phyloP scores from a whole-genome alignment of 768 basidiomycete genomes.

The Suillus subalutaceus region DNA sequence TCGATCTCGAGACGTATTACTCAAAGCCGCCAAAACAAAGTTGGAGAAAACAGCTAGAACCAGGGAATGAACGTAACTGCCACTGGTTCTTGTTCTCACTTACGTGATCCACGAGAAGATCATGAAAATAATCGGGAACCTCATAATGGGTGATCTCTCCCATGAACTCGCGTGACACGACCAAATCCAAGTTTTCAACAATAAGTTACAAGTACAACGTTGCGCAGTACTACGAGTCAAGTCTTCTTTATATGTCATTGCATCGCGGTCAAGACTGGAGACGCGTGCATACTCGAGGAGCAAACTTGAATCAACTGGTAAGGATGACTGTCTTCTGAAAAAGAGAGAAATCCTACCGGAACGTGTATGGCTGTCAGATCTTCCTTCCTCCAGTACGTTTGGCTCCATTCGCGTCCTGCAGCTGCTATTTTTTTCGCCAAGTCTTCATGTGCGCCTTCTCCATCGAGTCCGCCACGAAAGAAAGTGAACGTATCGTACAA shows the following conservation, averaged over 20 bases:
- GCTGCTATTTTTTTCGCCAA: slow-evolving; percentile 58
- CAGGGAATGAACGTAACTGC: too few relatives aligned
- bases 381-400: slow-evolving; percentile 58
- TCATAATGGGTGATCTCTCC: too few relatives aligned
- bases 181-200: too few relatives aligned
- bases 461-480: slow-evolving; percentile 65
- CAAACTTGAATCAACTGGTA: slow-evolving; percentile 34
- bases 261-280: slow-evolving; percentile 46
- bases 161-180: too few relatives aligned
- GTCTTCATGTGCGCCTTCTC: slow-evolving; percentile 61
- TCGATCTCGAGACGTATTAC: too few relatives aligned
- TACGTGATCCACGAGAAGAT: background rate
- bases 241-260: slow-evolving; percentile 36
- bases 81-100: background rate
- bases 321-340: background rate
- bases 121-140: too few relatives aligned
- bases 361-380: slow-evolving; percentile 63
- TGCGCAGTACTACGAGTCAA: background rate
- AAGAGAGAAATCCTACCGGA: slow-evolving; percentile 44
- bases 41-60: too few relatives aligned
- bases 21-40: too few relatives aligned
- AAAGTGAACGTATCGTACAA: slow-evolving; percentile 73
- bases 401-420: slow-evolving; percentile 60
- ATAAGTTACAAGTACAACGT: too few relatives aligned
- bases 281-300: slow-evolving; percentile 55